These are phyloP conservation scores for Botrytis byssoidea DNA, from an alignment of 2,329 filamentous ascomycete species.

Conservation along the genomic window DNA sequence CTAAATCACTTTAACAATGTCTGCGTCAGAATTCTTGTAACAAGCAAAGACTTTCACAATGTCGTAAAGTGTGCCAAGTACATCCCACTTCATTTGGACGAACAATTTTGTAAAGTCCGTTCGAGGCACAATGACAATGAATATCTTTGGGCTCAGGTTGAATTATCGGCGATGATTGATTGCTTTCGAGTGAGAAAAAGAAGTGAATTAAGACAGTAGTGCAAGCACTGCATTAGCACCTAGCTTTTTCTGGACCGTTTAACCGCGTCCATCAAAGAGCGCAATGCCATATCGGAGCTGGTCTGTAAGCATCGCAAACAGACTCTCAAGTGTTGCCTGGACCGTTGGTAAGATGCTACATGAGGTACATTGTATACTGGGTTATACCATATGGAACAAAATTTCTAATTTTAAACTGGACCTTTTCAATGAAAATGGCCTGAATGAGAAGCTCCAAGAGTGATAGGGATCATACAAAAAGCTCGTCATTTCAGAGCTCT, in stretches of 20 bases:
- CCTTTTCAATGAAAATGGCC: background rate
- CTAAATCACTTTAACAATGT: background rate
- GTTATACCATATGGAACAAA: no score
- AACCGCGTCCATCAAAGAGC: background rate
- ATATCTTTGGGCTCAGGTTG: background rate
- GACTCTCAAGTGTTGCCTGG: background rate
- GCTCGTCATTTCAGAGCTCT: background rate
- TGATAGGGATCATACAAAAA: background rate
- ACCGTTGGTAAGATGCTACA: background rate
- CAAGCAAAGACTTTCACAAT: background rate
- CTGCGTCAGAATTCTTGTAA: background rate
- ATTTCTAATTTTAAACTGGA: no score
- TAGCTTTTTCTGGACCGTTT: background rate
- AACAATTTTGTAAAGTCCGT: background rate
- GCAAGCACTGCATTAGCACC: background rate
- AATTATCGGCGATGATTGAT: no score
- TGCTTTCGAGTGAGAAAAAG: no score
- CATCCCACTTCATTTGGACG: background rate
- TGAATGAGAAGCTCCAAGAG: background rate
- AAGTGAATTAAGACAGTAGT: no score
- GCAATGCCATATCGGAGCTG: background rate
- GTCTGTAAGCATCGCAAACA: background rate
- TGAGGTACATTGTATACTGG: background rate
- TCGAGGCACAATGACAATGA: background rate
- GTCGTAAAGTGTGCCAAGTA: background rate